Base-by-base conservation (phyloP, 2,329 filamentous ascomycete species). In the Phaeomoniella chlamydospora region DNA sequence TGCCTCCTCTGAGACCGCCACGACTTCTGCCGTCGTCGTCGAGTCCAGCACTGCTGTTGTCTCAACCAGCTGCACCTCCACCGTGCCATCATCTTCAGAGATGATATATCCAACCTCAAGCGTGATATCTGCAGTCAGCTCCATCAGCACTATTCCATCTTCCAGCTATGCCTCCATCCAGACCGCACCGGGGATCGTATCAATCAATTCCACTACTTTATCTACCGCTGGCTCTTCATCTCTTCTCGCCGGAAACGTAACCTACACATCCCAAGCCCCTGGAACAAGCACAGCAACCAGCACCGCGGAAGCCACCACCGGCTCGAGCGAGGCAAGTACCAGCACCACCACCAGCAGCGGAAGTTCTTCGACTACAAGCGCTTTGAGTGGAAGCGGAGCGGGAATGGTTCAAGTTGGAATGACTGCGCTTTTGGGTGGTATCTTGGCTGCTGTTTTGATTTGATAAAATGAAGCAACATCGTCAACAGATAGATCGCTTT, bases 101-200 rank as follows among this genome's bases (percentile, higher is more conserved):
- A n/a, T n/a, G n/a, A n/a, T n/a, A n/a, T n/a, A n/a, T n/a, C n/a
- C n/a, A n/a, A n/a, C n/a, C n/a, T n/a, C n/a, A n/a, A n/a, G n/a
- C n/a, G n/a, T n/a, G n/a, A n/a, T n/a, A n/a, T n/a, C n/a, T n/a
- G n/a, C n/a, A n/a, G n/a, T n/a, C n/a, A n/a, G n/a, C n/a, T n/a
- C n/a, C n/a, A n/a, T n/a, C n/a, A n/a, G n/a, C n/a, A n/a, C n/a
- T n/a, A n/a, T n/a, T n/a, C n/a, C n/a, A n/a, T n/a, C n/a, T n/a
- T n/a, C n/a, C n/a, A n/a, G n/a, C n/a, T n/a, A n/a, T n/a, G n/a
- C 59, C 44, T 48, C 58, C 15, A 47, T 26, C 22, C 22, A 6
- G 9, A 26, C n/a, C 6, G 22, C 22, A 9, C 22, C 22, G 9
- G 22, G 22, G 9, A 6, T n/a, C n/a, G 22, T 26, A n/a, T 26